Base-by-base conservation (phyloP, 164 flowering plant species). In the Piper betle region DNA sequence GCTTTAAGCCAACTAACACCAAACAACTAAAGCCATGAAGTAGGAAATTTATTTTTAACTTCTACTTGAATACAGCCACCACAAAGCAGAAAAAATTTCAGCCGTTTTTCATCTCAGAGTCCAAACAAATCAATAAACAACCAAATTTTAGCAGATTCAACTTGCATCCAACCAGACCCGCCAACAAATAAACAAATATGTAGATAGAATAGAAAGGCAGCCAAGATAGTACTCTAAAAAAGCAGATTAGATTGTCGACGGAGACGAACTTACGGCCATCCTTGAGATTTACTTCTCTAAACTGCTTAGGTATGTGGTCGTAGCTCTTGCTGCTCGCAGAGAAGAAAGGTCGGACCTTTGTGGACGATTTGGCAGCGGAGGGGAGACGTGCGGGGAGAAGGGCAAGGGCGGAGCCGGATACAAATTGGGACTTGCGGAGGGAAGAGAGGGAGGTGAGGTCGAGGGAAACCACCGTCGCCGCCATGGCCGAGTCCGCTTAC, bases 251-350 rank as follows among this genome's bases (percentile, higher is more conserved):
- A 43, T 43, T 1, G 9, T 59, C 11, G 57, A 41, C 15, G 6
- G 39, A 4, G 59, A 17, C 4, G 60, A 61, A 80, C 83, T 78
- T 57, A 88, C 98, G 71, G 71, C 95, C 96, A 38, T 86, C 96
- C 60, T 78, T 76, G 62, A 91, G 86, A 71, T 91, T 88, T 65
- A 81, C 95, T 68, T 78, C 75, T 52, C 88, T 72, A 75, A 91
- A 91, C 74, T 78, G 81, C 62, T 83, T 84, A 52, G 98, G 98
- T 19, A 91, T 81, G 62, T 82, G 78, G 64, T 81, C 82, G 41
- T 75, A 59, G 10, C 77, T 70, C 19, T 57, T 69, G 58, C 39
- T 39, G 72, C 69, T 19, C 81, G 72, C 10, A 61, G 67, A 20
- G 80, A 66, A 71, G 60, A 64, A 77, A 69, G 16, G 74, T 68